Evolutionary conservation across 2,329 filamentous ascomycete genomes (phyloP), one percentile per base, ranked within the genome.

Genomic region (Exophiala dermatitidis): DNA sequence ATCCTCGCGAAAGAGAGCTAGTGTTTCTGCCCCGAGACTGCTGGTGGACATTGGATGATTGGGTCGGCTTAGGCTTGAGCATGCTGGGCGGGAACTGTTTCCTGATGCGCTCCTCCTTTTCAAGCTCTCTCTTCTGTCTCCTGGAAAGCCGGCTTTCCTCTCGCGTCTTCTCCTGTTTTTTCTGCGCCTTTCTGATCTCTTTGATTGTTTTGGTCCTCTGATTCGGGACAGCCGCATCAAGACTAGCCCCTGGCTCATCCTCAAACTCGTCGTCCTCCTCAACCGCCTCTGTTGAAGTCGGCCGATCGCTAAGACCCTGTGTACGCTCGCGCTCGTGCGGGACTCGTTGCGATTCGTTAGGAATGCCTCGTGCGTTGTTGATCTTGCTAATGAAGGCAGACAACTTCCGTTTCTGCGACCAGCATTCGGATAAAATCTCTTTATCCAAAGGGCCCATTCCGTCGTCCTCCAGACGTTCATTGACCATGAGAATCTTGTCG

Each of bases 401-500:
- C 30, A 59, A 9, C 34, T 53, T 54, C 3, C 57, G 50, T 43
- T 57, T 56, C 49, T 59, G 50, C 42, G 43, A 10, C 48, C 49
- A 53, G 29, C 56, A 53, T 31, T 57, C 56, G 2, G 30, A 40
- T 36, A 61, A 4, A n/a, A 59, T 38, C 7, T 44, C 38, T 30
- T 50, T 41, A 34, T 57, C 58, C 43, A 63, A 37, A 28, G 60
- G 58, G 8, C 58, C 61, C 50, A 59, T 54, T 12, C 60, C 58
- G 2, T 58, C 48, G 40, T 58, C 60, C 36, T 61, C 53, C 41
- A 63, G 48, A 28, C 49, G 37, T 30, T 61, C 54, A 33, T 62
- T 60, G 36, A 63, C 50, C 12, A 51, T 45, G 8, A 62, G 38
- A 8, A 71, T 57, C 12, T 65, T 54, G 53, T 68, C 65, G 46